phyloP scores from a whole-genome alignment of 1,139 yeast genomes.

The Keqinozyma sinolaborantium region DNA sequence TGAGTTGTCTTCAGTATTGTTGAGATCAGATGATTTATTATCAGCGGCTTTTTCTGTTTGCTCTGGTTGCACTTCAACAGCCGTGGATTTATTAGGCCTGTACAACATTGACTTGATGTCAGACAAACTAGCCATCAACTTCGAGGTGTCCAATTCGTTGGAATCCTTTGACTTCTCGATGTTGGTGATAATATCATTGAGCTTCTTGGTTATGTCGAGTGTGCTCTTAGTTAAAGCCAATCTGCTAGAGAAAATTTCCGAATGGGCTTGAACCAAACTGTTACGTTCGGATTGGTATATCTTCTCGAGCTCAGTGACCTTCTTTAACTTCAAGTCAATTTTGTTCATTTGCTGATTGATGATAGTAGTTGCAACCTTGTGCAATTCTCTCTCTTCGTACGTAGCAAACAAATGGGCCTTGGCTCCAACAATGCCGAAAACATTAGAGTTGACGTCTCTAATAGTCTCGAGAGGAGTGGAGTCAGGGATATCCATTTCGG shows the following conservation, averaged over 20 bases:
- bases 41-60: conserved; percentile 3
- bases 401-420: conserved; percentile 81
- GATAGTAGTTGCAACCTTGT: conserved; percentile 53
- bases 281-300: conserved; percentile 78
- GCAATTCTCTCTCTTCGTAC: conserved; percentile 78
- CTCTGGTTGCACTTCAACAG: conserved; percentile 14
- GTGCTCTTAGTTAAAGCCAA: conserved; percentile 67
- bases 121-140: conserved; percentile 15
- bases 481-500: conserved; percentile 5
- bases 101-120: conserved; percentile 50
- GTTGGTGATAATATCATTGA: conserved; percentile 39
- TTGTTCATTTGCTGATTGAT: conserved; percentile 72
- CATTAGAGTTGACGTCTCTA: conserved; percentile 50
- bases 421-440: conserved; percentile 71
- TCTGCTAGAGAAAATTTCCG: conserved; percentile 76
- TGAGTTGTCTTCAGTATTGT: conserved; percentile 14
- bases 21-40: conserved; percentile 5
- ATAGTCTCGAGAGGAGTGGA: conserved; percentile 10
- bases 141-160: conserved; percentile 8
- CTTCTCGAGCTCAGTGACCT: conserved; percentile 70
- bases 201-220: conserved; percentile 45
- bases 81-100: conserved; percentile 44
- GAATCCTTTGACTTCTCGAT: conserved; percentile 19
- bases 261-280: conserved; percentile 70
- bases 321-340: conserved; percentile 70